These are phyloP conservation scores for Ustilago crameri DNA, from an alignment of 1,284 basidiomycete genomes.

Conservation along the genomic window DNA sequence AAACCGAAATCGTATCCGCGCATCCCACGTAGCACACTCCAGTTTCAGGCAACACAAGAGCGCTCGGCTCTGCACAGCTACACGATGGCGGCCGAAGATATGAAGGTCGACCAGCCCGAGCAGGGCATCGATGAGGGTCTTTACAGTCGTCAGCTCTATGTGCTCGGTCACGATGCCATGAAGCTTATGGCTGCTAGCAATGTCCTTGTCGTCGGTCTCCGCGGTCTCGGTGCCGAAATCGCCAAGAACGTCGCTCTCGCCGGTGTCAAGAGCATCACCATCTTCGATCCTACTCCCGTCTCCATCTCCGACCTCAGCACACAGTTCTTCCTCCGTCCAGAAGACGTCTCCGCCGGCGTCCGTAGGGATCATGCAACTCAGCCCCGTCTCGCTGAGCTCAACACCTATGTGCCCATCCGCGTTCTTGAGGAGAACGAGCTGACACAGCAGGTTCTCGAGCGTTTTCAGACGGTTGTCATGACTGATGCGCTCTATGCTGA, in stretches of 20 bases:
- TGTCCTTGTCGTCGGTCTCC: conserved; percentile 91
- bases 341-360: conserved; percentile 78
- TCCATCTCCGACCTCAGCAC: conserved; percentile 89
- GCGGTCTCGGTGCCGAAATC: conserved; percentile 95
- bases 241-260: conserved; percentile 96
- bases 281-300: conserved; percentile 92
- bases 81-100: conserved; percentile 46
- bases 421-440: conserved; percentile 70
- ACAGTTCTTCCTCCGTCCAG: conserved; percentile 91
- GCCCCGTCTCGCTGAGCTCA: conserved; percentile 92
- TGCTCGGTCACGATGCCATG: conserved; percentile 77
- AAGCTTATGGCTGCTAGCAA: conserved; percentile 98
- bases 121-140: conserved; percentile 60
- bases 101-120: conserved; percentile 54
- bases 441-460: conserved; percentile 49
- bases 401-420: conserved; percentile 93
- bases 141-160: conserved; percentile 67
- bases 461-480: conserved; percentile 80
- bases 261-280: conserved; percentile 96
- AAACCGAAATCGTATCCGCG: neutral
- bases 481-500: conserved; percentile 81
- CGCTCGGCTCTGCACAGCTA: neutral
- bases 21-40: neutral
- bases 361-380: conserved; percentile 84
- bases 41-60: neutral